Evolutionary conservation across 75 land plant genomes (phyloP), one percentile per base, ranked within the genome.

Genomic region (Pinus tabuliformis): DNA sequence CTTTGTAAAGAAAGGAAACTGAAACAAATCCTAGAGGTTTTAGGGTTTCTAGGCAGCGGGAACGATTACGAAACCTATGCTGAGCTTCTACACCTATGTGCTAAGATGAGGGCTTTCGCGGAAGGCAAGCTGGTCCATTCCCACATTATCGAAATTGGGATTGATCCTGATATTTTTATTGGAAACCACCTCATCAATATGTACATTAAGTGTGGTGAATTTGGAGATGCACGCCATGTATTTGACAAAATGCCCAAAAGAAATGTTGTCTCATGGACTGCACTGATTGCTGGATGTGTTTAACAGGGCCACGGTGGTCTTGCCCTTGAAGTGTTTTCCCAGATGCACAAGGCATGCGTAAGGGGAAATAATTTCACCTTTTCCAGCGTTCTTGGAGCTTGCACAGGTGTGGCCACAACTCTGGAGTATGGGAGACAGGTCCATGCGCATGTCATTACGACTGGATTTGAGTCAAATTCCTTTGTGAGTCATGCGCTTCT

Each of bases 341-440:
- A 3, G 57, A 90, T 90, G 92, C 65, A 33, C 22, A 1, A 18
- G 78, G 83, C 81, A 24, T 81, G 87, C 14, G 58, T 78, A 56
- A 56, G 77, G 82, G 87, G 89, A 2, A 81, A 83, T 24, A 72
- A 74, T 52, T 79, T 87, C 71, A 90, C 92, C 14, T 74, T 87
- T 71, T 81, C 87, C 0, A 87, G 86, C 59, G 87, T 90, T 26
- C 73, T 90, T 11, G 83, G 86, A 45, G 92, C 90, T 0, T 85
- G 78, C 73, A 84, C 82, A 7, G 58, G 58, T 6, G 15, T 80
- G 62, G 42, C 42, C 5, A 20, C n/a, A 15, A 79, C 70, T 76
- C 57, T 83, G 30, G 58, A 57, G 21, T 15, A 37, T 56, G 89
- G 90, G 2, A 76, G 59, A 64, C 56, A 37, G 45, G 81, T 84